These are phyloP conservation scores for Leucocoprinus leucothites DNA, from an alignment of 768 basidiomycete genomes.

Conservation along the genomic window DNA sequence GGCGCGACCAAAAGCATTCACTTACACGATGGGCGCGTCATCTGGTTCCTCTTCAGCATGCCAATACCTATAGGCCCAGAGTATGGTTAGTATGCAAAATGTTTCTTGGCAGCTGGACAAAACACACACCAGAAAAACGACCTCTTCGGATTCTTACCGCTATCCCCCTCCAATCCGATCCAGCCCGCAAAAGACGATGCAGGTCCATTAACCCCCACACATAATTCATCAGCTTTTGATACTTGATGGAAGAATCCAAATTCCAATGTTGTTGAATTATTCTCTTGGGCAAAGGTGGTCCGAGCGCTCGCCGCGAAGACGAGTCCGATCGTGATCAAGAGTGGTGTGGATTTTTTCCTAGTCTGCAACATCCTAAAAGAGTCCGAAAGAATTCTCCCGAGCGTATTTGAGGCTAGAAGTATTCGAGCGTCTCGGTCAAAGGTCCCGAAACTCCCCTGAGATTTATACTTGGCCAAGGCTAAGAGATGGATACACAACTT, in stretches of 20 bases:
- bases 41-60: slow-evolving; percentile 24
- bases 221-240: neutral
- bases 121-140: slow-evolving; percentile 19
- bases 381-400: no score
- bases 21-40: slow-evolving; percentile 29
- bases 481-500: no score
- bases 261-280: no score
- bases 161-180: slow-evolving; percentile 29
- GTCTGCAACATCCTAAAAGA: no score
- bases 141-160: slow-evolving; percentile 18
- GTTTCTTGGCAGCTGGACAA: neutral
- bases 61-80: slow-evolving; percentile 23
- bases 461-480: no score
- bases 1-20: neutral
- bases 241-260: slow-evolving; percentile 3
- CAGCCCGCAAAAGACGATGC: slow-evolving; percentile 17
- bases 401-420: no score
- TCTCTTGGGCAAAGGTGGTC: no score
- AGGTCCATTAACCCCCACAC: slow-evolving; percentile 1
- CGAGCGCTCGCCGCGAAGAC: no score
- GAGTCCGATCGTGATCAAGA: no score
- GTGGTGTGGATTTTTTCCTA: no score
- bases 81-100: slow-evolving; percentile 8
- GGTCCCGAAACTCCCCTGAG: neutral
- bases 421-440: no score